A percentile compares a stretch with the other conserved stretches of the same genome.
These are phyloP conservation scores for Chlamydomonas asymmetrica DNA, from an alignment of 139 green algal genomes.

Conservation along the genomic window DNA sequence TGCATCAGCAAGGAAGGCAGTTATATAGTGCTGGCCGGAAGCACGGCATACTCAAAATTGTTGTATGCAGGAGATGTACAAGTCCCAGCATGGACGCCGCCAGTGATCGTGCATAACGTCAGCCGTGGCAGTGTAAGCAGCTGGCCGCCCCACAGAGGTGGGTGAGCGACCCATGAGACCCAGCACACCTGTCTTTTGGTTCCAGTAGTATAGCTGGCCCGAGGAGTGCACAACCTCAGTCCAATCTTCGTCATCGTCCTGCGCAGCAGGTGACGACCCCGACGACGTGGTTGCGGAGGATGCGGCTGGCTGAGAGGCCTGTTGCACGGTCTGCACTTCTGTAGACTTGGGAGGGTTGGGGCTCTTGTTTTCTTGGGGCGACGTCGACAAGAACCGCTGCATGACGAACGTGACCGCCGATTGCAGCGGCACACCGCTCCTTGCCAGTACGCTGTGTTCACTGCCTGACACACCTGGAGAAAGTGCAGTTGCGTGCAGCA, in stretches of 20 bases:
- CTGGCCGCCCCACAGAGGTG: no score
- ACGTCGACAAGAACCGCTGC: no score
- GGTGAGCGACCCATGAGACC: no score
- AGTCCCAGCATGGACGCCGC: not conserved
- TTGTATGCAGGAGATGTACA: not conserved
- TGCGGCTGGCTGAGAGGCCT: not conserved
- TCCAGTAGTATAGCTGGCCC: conserved; percentile 44
- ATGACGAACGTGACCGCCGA: no score
- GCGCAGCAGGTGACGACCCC: not conserved
- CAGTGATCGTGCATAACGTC: not conserved
- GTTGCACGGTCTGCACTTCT: not conserved
- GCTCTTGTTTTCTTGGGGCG: no score
- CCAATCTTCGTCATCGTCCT: conserved; percentile 32
- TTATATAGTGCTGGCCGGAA: not conserved
- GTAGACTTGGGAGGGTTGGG: no score
- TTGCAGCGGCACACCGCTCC: no score
- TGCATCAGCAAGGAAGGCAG: not conserved
- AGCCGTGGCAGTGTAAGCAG: no score
- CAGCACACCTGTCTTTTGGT: conserved; percentile 35
- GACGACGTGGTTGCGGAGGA: not conserved
- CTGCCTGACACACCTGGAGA: no score
- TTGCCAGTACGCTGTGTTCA: no score
- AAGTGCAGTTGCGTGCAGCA: no score
- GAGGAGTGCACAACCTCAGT: conserved; percentile 37
- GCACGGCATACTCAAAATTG: not conserved